Base-by-base conservation (phyloP, 768 basidiomycete genomes). In the Russula griseocarnosa region DNA sequence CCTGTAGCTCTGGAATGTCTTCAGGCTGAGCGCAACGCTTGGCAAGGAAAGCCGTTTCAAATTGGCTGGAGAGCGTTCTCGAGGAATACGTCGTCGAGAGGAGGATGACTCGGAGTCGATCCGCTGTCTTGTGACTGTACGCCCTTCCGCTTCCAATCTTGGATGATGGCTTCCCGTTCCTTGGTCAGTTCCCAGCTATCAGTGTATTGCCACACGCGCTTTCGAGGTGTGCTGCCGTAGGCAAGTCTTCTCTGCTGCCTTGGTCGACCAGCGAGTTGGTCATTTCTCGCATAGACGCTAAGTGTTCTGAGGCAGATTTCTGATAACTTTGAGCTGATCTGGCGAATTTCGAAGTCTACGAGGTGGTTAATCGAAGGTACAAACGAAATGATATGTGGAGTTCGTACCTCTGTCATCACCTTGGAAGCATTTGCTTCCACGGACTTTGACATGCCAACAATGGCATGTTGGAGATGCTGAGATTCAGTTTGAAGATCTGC, bases 141-240 rank as follows among this genome's bases (percentile, higher is more conserved):
- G 8, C 67, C 61, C 42, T 71, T 71, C 24, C 72, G 74, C 55
- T 75, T 75, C 71, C 83, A 83, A 42, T 77, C 75, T 49, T 78
- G 76, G 53, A 94, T 69, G 32, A 94, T 73, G 7, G 78, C 76
- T 4, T 87, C 83, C 30, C 92, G 82, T 61, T 76, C 79, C 65
- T 82, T 77, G 7, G 90, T 90, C 62, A 89, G 74, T 46, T 84
- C 80, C 90, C 92, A 93, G 55, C 83, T 74, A 66, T 88, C 87
- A 7, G 79, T 78, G 64, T 86, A 86, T 64, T 86, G 77, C 85
- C 88, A 88, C 34, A 75, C 73, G 36, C 88, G 85, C 77, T 90
- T 92, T 52, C 83, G 83, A 40, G 92, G 92, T 3, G 92, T 94
- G 59, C 76, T 75, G 6, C 92, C 92, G 86, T 90, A 1, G 88